Base-by-base conservation (phyloP, 768 basidiomycete genomes). In the Coprinopsis cinerea region DNA sequence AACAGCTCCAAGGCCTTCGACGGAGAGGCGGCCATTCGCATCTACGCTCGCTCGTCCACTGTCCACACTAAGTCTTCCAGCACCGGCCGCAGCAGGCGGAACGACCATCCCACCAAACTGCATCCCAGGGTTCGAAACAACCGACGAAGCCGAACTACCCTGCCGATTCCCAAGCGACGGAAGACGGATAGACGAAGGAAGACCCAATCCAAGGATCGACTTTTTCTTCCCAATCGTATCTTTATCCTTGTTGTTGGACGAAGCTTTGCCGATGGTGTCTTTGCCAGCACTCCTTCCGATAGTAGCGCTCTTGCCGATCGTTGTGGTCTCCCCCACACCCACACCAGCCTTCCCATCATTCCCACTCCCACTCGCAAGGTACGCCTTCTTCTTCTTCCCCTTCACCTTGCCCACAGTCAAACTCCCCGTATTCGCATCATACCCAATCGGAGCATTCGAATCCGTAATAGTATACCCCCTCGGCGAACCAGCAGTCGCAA, bases 121-220 rank as follows among this genome's bases (percentile, higher is more conserved):
- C 14, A 4, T n/a, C 5, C 44, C 44, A 43, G 9, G 6, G 9
- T 26, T 15, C 42, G 9, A 43, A 44, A 56, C 44, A 22, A 62
- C 60, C 0, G 68, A 69, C 0, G 68, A 67, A 1, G 71, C 67
- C 3, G 64, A 70, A 0, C 71, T 72, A 1, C 71, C 72, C 28
- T 60, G 64, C 7, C 75, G 60, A 28, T 67, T 64, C 7, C 44
- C 44, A 4, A 22, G 23, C 2, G 61, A 66, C 1, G 72, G 77
- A 0, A 81, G 53, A 1, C 80, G 57, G 62, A 71, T 69, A 0
- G 76, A 74, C 1, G 79, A 79, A 0, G 84, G 83, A 14, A 84
- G 54, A 0, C 83, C 83, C 1, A 86, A 63, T 0, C 81, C 84
- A 9, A 88, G 68, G 45, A 82, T 78, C 26, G 77, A 78, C 27